A percentile compares a stretch with the other conserved stretches of the same genome.
Conservation (phyloP, 2,329 filamentous ascomycete genomes). For the Sporothrix euskadiensis region DNA sequence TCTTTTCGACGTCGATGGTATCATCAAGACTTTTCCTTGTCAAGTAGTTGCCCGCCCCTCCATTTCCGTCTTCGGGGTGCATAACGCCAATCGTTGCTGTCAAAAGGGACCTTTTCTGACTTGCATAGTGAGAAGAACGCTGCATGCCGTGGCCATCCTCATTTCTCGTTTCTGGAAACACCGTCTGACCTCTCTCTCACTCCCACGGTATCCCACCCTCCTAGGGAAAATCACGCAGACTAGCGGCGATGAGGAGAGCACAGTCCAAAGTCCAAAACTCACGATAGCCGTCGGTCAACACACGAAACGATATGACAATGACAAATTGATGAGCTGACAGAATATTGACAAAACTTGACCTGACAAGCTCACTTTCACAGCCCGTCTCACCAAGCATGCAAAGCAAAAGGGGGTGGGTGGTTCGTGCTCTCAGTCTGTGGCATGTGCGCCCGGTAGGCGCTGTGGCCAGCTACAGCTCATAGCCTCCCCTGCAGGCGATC, state of each 20-base stretch:
- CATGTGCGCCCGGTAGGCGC: not conserved
- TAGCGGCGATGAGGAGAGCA: not conserved
- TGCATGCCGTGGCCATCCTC: conserved; percentile 14
- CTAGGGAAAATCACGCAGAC: not conserved
- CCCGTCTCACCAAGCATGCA: not conserved
- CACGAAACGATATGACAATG: conserved; percentile 4
- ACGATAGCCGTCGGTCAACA: not conserved
- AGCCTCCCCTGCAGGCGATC: not conserved
- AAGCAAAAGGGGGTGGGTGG: conserved; percentile 14
- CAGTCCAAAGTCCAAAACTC: not conserved
- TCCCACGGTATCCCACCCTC: not conserved
- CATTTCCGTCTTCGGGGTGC: no score
- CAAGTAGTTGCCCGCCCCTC: no score
- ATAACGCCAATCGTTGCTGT: not conserved
- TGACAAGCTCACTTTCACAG: not conserved
- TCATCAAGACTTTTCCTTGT: not conserved
- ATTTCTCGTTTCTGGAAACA: not conserved
- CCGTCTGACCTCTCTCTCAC: not conserved
- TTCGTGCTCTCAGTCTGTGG: not conserved
- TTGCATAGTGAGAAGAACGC: not conserved
- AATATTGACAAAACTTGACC: not conserved
- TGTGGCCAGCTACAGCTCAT: not conserved
- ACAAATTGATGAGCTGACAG: not conserved
- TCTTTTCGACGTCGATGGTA: not conserved
- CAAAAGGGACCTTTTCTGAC: not conserved